Base-by-base conservation (phyloP, 1,284 basidiomycete genomes). In the Rhodotorula sp. region DNA sequence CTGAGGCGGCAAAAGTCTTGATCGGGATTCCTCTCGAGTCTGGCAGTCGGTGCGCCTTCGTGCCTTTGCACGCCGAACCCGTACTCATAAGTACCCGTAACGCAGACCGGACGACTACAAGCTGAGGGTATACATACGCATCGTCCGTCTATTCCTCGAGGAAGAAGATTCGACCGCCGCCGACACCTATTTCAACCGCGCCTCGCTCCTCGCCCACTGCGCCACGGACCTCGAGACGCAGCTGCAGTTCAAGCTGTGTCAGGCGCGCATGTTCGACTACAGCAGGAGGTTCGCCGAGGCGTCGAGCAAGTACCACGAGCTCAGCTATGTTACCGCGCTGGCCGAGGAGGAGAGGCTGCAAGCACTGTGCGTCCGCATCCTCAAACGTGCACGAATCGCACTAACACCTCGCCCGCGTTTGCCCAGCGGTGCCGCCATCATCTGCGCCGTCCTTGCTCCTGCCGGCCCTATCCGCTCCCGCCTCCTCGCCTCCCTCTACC, bases 381-480 rank as follows among this genome's bases (percentile, higher is more conserved):
- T 28, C 48, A 9, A 15, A 24, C 37, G 24, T 20, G 9, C 22
- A n/a, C n/a, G n/a, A n/a, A n/a, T n/a, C n/a, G n/a, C n/a, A n/a
- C n/a, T n/a, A n/a, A n/a, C n/a, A n/a, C n/a, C n/a, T n/a, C n/a
- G n/a, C n/a, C n/a, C n/a, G n/a, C n/a, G n/a, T n/a, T n/a, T n/a
- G n/a, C n/a, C n/a, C n/a, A 95, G 92, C 28, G 85, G 88, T 59
- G 90, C 92, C 48, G 93, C 96, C 15, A 92, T 98, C 26, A 94
- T 92, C 0, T 95, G 94, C 76, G 92, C 92, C 10, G 92, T 99
- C 66, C 87, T 99, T n/a, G 94, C 94, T 1, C 94, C 95, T 2
- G 94, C 96, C 30, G 96, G 96, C 0, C 94, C 95, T 6, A 92
- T 93, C 79, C 89, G 96, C 51, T 93, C 93, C 26, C 88, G 95